Percentiles rank a stretch among this genome's conserved stretches.
Conservation (phyloP, 495 filamentous ascomycete genomes). For the Penicillium fimorum region DNA sequence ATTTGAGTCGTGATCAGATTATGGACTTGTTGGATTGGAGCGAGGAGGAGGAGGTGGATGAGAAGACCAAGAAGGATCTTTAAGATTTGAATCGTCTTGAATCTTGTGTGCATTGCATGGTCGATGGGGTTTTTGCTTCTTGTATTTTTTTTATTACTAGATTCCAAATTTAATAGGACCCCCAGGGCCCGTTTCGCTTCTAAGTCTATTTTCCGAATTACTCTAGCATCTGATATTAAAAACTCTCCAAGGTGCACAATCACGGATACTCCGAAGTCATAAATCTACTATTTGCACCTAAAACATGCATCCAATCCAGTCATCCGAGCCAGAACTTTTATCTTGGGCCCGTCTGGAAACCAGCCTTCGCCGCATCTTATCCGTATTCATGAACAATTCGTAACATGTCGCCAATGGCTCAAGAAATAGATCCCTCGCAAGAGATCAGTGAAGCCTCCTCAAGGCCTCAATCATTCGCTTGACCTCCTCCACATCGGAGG, state of each 20-base stretch:
- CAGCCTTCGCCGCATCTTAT: conserved; percentile 1
- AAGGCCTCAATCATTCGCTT: conserved; percentile 71
- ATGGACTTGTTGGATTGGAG: conserved; percentile 66
- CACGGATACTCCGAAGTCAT: neutral
- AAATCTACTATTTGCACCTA: conserved; percentile 1
- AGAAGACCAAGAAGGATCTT: conserved; percentile 31
- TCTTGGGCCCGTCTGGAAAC: neutral
- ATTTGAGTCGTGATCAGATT: conserved; percentile 54
- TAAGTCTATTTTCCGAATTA: neutral
- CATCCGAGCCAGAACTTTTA: neutral
- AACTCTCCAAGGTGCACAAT: neutral
- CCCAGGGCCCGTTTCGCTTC: neutral
- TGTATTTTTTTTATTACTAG: conserved; percentile 9
- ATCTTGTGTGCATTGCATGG: conserved; percentile 13
- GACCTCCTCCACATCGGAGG: conserved; percentile 64
- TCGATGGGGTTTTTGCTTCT: conserved; percentile 4
- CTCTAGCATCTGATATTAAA: neutral
- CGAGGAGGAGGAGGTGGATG: conserved; percentile 40
- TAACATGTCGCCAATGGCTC: neutral
- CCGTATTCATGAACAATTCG: conserved; percentile 9
- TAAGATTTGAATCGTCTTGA: neutral
- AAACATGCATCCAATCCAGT: neutral
- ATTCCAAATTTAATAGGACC: conserved; percentile 5
- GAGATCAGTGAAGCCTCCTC: conserved; percentile 61
- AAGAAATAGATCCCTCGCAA: neutral